These are phyloP conservation scores for Pseudomonodictys pantanalensis DNA, from an alignment of 495 filamentous ascomycete species.

Conservation along the genomic window DNA sequence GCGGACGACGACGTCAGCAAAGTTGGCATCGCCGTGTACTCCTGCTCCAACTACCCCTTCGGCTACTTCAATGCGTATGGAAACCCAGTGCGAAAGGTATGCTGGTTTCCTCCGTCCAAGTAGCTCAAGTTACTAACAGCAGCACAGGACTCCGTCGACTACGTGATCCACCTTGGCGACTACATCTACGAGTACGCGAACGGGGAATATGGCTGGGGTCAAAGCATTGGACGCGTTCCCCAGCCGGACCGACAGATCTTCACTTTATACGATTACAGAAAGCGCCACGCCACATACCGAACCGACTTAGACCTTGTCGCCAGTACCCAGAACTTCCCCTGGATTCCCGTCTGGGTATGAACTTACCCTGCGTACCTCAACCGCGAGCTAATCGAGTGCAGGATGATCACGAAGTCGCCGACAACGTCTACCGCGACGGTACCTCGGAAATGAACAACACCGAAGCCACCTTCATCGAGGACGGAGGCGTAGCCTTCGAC, in stretches of 20 bases:
- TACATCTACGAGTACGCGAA: conserved; percentile 66
- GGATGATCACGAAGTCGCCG: conserved; percentile 66
- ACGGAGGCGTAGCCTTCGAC: conserved; percentile 60
- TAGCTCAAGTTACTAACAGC: background rate
- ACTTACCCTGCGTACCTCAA: too few relatives aligned
- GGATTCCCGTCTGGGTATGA: conserved; percentile 63
- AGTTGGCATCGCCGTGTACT: conserved; percentile 42
- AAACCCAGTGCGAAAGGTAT: conserved; percentile 58
- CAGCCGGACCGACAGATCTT: conserved; percentile 51
- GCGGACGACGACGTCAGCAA: conserved; percentile 37
- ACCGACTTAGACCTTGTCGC: conserved; percentile 60
- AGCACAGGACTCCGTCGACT: conserved; percentile 57
- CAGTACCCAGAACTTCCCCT: conserved; percentile 58
- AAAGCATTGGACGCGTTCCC: conserved; percentile 52
- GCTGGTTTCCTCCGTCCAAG: background rate
- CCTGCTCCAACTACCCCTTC: conserved; percentile 47
- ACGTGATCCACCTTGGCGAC: conserved; percentile 63
- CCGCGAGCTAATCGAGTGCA: too few relatives aligned
- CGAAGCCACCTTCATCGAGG: conserved; percentile 57
- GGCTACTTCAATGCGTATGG: conserved; percentile 65
- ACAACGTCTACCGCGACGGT: conserved; percentile 61
- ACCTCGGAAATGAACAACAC: conserved; percentile 56
- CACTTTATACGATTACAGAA: conserved; percentile 61
- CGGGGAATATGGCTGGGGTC: conserved; percentile 57
- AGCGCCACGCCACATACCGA: conserved; percentile 59